phyloP scores from a whole-genome alignment of 257 asterid species.

The Henckelia pumila region DNA sequence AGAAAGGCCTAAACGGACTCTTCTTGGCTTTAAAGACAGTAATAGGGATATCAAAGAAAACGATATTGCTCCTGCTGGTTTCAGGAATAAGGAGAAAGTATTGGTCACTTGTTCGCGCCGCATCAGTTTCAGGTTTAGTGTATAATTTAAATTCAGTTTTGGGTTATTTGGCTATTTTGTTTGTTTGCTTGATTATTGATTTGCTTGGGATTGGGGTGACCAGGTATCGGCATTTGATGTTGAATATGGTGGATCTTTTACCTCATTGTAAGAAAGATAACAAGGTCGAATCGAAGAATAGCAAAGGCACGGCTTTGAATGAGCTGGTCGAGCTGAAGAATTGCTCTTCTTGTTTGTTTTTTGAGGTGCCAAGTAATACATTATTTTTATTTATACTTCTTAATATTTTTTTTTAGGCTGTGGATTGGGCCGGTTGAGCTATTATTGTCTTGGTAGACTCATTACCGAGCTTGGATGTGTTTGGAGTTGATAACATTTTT shows the following conservation, averaged over 20 bases:
- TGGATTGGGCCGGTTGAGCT: conserved; percentile 5
- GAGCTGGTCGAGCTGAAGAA: conserved; percentile 90
- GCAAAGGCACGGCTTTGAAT: conserved; percentile 87
- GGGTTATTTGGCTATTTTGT: background rate
- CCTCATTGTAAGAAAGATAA: background rate
- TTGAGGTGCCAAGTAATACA: conserved; percentile 56
- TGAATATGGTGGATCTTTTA: conserved; percentile 84
- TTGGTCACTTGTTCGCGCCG: conserved; percentile 91
- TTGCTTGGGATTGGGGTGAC: conserved; percentile 14
- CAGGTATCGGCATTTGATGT: conserved; percentile 97
- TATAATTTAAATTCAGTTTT: background rate
- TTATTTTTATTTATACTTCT: background rate
- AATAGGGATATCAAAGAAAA: conserved; percentile 27
- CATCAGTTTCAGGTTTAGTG: conserved; percentile 65
- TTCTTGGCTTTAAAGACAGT: conserved; percentile 66
- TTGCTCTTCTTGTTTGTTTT: conserved; percentile 87
- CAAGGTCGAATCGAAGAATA: conserved; percentile 53
- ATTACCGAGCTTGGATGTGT: too few relatives aligned
- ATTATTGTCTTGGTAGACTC: background rate
- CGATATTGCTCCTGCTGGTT: conserved; percentile 27
- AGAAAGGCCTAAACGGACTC: conserved; percentile 83
- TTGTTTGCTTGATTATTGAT: background rate
- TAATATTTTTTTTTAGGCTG: background rate
- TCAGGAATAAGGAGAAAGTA: conserved; percentile 81
- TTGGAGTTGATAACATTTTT: too few relatives aligned